Evolutionary conservation across 2,329 filamentous ascomycete genomes (phyloP), one percentile per base, ranked within the genome.

Genomic region (Colletotrichum destructivum): DNA sequence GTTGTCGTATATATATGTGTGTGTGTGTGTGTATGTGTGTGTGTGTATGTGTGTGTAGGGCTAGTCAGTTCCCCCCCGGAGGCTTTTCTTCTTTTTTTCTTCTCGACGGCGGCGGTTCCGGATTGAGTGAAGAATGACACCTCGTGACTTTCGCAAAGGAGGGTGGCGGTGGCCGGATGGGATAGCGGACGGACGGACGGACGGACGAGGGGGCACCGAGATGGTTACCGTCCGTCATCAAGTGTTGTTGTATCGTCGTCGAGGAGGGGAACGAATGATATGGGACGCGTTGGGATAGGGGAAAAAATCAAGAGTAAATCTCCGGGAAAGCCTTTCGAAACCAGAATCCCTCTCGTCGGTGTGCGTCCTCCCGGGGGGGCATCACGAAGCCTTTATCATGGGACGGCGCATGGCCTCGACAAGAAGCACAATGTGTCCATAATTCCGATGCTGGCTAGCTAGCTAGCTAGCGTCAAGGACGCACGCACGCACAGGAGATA

Each of bases 301-400:
- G n/a, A n/a, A n/a, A n/a, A n/a, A n/a, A 16, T 52, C 16, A 7
- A 35, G 6, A 23, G 49, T 16, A 54, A 54, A 31, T 15, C n/a
- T 16, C 47, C 40, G 31, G 11, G 15, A 31, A 60, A 52, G 21
- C 52, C 46, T 68, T 68, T 71, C 44, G 51, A 71, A 62, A 59
- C 31, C 56, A 44, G 35, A 67, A 40, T 31, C 51, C 31, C 18
- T 40, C 49, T n/a, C 4, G 42, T 18, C 62, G 21, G 49, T 26
- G 66, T 51, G 63, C 61, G 21, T 49, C 26, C 35, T 44, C 38
- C 42, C 21, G 49, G 69, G 71, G 71, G 71, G 71, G 71, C 63
- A 73, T 72, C 54, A 56, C 60, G 60, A 73, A 65, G 71, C 40
- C 71, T 73, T 73, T 73, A 73, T 73, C 66, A 54, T 70, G 23